A percentile compares a stretch with the other conserved stretches of the same genome.
Evolutionary conservation across 78 protist genomes (phyloP).

Genomic region (Pelomyxa schiedti): DNA sequence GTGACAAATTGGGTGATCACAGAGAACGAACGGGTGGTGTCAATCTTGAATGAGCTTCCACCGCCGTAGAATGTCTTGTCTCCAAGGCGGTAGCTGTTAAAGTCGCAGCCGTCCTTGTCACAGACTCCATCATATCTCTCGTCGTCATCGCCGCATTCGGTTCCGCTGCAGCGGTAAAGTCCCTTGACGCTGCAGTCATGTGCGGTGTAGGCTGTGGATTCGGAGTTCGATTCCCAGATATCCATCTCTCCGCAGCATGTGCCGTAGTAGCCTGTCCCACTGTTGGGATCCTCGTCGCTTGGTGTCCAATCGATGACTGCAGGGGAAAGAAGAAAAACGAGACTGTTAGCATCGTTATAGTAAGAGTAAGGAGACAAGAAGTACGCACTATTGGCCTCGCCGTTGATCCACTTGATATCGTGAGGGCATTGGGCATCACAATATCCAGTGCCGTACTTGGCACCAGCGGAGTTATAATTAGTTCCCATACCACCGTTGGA

Average conservation of each 20-base stretch:
- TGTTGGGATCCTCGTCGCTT: neutral
- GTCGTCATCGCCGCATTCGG: neutral
- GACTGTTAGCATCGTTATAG: too few species aligned
- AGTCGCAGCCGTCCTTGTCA: constrained; percentile 39
- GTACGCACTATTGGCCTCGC: constrained; percentile 15
- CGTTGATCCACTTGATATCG: constrained; percentile 34
- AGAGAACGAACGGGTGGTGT: constrained; percentile 19
- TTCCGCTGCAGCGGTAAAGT: constrained; percentile 6
- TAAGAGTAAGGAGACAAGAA: too few species aligned
- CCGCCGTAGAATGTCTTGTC: constrained; percentile 9
- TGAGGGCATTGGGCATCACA: constrained; percentile 49
- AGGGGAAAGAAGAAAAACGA: too few species aligned
- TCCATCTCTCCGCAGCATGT: constrained; percentile 24
- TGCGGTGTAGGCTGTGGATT: constrained; percentile 19
- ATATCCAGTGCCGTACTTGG: constrained; percentile 28
- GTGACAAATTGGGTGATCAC: constrained; percentile 67
- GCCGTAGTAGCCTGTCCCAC: constrained; percentile 5
- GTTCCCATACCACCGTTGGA: constrained; percentile 7
- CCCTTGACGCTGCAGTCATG: constrained; percentile 8
- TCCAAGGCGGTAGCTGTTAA: constrained; percentile 17
- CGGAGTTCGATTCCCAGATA: constrained; percentile 26
- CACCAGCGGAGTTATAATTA: constrained; percentile 3
- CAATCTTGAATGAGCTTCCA: constrained; percentile 1
- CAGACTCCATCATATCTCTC: neutral
- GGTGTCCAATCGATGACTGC: constrained; percentile 2